Evolutionary conservation across 257 asterid genomes (phyloP).

Genomic region (Salvia miltiorrhiza): DNA sequence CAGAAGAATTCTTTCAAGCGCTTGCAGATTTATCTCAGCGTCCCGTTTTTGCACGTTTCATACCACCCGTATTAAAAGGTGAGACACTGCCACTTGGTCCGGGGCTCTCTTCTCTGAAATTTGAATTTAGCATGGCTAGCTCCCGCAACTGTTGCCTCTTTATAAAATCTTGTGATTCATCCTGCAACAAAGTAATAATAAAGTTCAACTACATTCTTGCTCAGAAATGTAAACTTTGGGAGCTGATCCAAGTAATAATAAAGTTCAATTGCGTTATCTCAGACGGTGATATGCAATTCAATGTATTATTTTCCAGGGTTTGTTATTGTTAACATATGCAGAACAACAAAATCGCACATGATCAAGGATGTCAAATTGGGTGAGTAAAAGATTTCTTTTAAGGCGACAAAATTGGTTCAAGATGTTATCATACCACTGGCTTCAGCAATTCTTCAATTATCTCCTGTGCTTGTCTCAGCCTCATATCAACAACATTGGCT

Average conservation of each 20-base stretch:
- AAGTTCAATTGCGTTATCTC: too few species aligned
- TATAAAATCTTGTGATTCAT: slow-evolving; percentile 89
- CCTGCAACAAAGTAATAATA: slow-evolving; percentile 39
- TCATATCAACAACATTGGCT: slow-evolving; percentile 63
- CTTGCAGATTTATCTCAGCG: slow-evolving; percentile 36
- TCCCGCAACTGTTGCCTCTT: slow-evolving; percentile 97
- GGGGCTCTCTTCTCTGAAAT: slow-evolving; percentile 92
- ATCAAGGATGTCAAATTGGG: too few species aligned
- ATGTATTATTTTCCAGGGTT: background rate
- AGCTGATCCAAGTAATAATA: background rate
- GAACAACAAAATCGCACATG: background rate
- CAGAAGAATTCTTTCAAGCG: background rate
- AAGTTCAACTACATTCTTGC: background rate
- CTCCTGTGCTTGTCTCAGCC: slow-evolving; percentile 82
- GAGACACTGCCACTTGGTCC: slow-evolving; percentile 97
- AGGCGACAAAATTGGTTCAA: slow-evolving; percentile 7
- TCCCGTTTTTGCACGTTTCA: slow-evolving; percentile 99
- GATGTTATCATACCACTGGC: slow-evolving; percentile 83
- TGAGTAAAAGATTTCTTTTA: background rate
- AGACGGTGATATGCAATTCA: too few species aligned
- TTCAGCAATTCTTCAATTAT: slow-evolving; percentile 82
- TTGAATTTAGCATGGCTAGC: slow-evolving; percentile 89
- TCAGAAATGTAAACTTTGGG: background rate
- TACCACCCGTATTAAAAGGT: slow-evolving; percentile 68
- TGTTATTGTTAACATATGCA: background rate